Evolutionary conservation across 1,139 yeast species (phyloP), one percentile per base, ranked within the genome.

Genomic region (Insectozyma bohioensis): DNA sequence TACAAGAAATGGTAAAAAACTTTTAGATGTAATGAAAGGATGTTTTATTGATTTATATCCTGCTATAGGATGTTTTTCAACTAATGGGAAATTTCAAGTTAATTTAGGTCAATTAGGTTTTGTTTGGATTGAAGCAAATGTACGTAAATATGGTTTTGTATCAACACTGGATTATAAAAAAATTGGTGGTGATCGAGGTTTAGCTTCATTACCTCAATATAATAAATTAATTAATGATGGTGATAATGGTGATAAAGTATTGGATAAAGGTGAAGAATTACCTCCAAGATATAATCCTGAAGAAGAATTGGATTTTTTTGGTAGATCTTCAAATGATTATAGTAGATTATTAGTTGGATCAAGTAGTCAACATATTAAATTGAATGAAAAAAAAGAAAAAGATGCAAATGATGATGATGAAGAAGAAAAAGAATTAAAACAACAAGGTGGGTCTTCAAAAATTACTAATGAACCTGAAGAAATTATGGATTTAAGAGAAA

Each of bases 101-200:
- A 92, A 92, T 54, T 62, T 92, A 37, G 98, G 98, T 1, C 96
- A 88, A 52, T 63, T 80, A 30, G 98, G 97, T 1, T 92, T 80
- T 61, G 96, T 92, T 2, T 90, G 85, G 67, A 86, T 92, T 38
- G 97, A 92, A 57, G 97, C 97, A 5, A 90, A 92, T 56, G 95
- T 87, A 19, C 75, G 87, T 48, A 90, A 88, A 56, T 86, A 95
- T 71, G 96, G 96, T 3, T 83, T 92, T 47, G 95, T 95, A 17
- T 71, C 78, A 11, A 66, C 70, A 11, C 83, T 85, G 30, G 72
- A 65, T 37, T 60, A 52, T 37, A 56, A 67, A 18, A 69, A 63
- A 36, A 48, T 67, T 11, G 52, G 59, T 39, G 67, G 75, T 34
- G 63, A 73, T 43, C 42, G 75, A 48, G 63, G 86, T 1, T 48